phyloP scores from a whole-genome alignment of 2,329 filamentous ascomycete species.

The Colletotrichum sp. region DNA sequence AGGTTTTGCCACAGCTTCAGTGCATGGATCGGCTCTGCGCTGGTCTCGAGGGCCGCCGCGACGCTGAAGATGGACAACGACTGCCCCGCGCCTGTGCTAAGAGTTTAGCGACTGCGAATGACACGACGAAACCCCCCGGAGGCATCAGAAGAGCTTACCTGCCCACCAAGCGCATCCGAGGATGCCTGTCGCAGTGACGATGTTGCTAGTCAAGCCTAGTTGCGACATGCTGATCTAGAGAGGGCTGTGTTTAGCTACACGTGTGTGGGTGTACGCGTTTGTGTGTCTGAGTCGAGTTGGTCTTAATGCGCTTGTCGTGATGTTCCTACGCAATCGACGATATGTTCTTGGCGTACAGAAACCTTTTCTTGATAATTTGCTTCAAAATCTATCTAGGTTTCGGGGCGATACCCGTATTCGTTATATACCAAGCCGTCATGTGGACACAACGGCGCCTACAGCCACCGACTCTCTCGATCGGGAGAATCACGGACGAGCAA shows the following conservation, averaged over 20 bases:
- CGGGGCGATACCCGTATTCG: neutral
- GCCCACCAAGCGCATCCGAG: conserved; percentile 16
- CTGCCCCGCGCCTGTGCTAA: conserved; percentile 36
- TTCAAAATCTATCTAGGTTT: neutral
- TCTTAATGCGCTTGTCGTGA: neutral
- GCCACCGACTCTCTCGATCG: neutral
- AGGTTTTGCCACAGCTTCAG: conserved; percentile 40
- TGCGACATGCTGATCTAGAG: conserved; percentile 7
- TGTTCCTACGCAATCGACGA: neutral
- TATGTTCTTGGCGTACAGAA: neutral
- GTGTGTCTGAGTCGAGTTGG: neutral
- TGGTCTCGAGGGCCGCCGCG: conserved; percentile 30
- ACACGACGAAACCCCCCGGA: neutral
- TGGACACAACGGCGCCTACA: neutral
- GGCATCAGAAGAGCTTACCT: neutral
- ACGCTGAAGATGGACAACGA: conserved; percentile 38
- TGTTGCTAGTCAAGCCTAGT: conserved; percentile 7
- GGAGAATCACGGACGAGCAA: neutral
- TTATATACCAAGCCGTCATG: neutral
- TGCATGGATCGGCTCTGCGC: conserved; percentile 30
- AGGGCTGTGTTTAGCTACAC: no score
- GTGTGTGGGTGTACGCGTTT: no score
- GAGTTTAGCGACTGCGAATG: neutral
- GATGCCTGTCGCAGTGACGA: conserved; percentile 16
- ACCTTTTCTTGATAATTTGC: neutral